Conservation (phyloP, 176 grass and related monocot genomes). For the Juncus effusus region DNA sequence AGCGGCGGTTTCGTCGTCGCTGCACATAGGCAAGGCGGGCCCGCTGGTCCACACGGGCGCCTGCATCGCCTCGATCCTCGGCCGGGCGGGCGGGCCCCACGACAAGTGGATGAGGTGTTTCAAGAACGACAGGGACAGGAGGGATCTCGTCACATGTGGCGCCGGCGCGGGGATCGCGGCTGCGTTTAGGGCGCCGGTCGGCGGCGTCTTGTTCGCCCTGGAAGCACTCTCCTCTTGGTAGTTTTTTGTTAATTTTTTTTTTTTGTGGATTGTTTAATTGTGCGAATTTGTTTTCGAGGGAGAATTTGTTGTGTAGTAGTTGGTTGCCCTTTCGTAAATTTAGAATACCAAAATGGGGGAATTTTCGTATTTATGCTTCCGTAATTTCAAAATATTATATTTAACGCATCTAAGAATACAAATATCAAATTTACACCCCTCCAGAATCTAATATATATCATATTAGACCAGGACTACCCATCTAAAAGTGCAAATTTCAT, state of each 20-base stretch:
- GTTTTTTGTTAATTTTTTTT: slow-evolving; percentile 28
- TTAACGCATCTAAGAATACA: no score
- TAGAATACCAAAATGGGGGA: not conserved
- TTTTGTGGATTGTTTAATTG: not conserved
- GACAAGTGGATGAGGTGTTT: slow-evolving; percentile 80
- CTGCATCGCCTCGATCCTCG: slow-evolving; percentile 88
- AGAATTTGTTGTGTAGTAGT: no score
- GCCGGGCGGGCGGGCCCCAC: slow-evolving; percentile 75
- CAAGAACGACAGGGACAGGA: slow-evolving; percentile 90
- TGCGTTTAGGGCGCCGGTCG: slow-evolving; percentile 83
- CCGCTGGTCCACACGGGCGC: slow-evolving; percentile 77
- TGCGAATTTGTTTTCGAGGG: no score
- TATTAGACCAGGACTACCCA: no score
- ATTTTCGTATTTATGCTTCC: not conserved
- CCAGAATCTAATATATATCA: no score
- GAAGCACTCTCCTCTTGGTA: slow-evolving; percentile 97
- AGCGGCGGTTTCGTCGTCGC: slow-evolving; percentile 87
- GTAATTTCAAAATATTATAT: no score
- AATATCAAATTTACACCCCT: no score
- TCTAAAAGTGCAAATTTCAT: no score
- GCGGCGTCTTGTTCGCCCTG: slow-evolving; percentile 84
- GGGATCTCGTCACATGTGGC: slow-evolving; percentile 90
- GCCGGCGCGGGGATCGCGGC: slow-evolving; percentile 82
- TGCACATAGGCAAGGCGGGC: slow-evolving; percentile 92
- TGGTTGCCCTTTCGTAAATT: not conserved